phyloP scores from a whole-genome alignment of 164 flowering plant species.

The Sextonia rubra region DNA sequence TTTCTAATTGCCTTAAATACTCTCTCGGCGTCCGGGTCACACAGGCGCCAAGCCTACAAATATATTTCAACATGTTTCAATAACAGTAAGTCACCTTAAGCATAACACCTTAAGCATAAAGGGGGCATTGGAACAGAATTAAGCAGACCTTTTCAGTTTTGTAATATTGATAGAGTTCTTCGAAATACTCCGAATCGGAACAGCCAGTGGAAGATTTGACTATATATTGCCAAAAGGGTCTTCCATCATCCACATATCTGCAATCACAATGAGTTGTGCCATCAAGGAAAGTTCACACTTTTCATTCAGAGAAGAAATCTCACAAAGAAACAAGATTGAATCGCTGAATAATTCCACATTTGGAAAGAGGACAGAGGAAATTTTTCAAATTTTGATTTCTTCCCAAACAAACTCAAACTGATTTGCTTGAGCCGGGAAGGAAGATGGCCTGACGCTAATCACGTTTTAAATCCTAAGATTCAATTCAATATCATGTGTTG shows the following conservation, averaged over 20 bases:
- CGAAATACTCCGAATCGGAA: conserved; percentile 88
- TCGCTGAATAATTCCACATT: not conserved
- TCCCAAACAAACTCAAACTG: not conserved
- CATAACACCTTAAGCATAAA: not conserved
- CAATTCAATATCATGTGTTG: not conserved
- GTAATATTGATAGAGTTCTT: conserved; percentile 88
- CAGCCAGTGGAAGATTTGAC: conserved; percentile 95
- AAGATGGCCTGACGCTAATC: not conserved
- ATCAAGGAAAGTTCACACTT: not conserved
- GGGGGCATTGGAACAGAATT: not conserved
- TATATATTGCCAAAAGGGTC: conserved; percentile 94
- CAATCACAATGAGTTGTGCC: conserved; percentile 14
- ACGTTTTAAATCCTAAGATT: not conserved
- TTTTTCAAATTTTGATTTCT: not conserved
- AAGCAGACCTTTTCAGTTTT: conserved; percentile 77
- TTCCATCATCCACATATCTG: conserved; percentile 93
- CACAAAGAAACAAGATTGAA: not conserved
- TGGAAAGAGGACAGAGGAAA: not conserved
- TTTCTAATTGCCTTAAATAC: conserved; percentile 71
- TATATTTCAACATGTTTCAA: conserved; percentile 1
- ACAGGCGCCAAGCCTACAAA: conserved; percentile 88
- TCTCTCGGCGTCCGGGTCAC: conserved; percentile 89
- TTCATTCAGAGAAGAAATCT: not conserved
- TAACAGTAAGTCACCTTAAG: not conserved
- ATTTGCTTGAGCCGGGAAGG: not conserved